These are phyloP conservation scores for Nakaseomyces glabratus DNA, from an alignment of 1,139 yeast species.

Conservation along the genomic window DNA sequence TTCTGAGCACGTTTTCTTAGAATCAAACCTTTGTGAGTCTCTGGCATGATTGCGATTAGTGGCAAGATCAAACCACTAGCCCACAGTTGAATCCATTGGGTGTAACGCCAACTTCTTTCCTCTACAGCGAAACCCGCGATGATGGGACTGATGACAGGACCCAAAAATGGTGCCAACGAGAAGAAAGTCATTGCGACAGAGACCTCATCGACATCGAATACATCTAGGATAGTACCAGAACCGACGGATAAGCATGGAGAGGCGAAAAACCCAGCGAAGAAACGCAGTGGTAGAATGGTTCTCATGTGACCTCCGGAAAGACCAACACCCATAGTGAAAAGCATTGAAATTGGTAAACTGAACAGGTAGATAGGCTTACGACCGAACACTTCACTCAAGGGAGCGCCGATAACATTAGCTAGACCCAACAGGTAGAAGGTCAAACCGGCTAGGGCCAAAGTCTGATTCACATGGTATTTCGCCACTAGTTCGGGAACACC, in stretches of 20 bases:
- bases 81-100: slow-evolving; percentile 67
- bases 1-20: slow-evolving; percentile 48
- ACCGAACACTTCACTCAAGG: slow-evolving; percentile 67
- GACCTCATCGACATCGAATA: slow-evolving; percentile 56
- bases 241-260: slow-evolving; percentile 83
- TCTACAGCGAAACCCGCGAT: slow-evolving; percentile 74
- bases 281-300: slow-evolving; percentile 57
- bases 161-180: slow-evolving; percentile 63
- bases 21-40: slow-evolving; percentile 58
- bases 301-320: slow-evolving; percentile 46
- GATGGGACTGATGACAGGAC: slow-evolving; percentile 77
- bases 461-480: slow-evolving; percentile 44
- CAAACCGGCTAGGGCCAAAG: slow-evolving; percentile 55
- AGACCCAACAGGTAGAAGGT: slow-evolving; percentile 64
- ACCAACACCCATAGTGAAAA: slow-evolving; percentile 71
- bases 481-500: slow-evolving; percentile 47
- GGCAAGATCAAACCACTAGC: slow-evolving; percentile 59
- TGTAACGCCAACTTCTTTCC: slow-evolving; percentile 66
- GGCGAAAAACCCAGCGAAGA: slow-evolving; percentile 71
- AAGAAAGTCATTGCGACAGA: slow-evolving; percentile 65
- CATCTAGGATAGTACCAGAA: slow-evolving; percentile 76
- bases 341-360: slow-evolving; percentile 59
- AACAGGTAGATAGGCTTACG: slow-evolving; percentile 52
- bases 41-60: slow-evolving; percentile 51
- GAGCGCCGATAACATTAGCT: slow-evolving; percentile 71